A percentile compares a stretch with the other conserved stretches of the same genome.
Conservation (phyloP, 2,329 filamentous ascomycete genomes). For the Penicillium sp. region DNA sequence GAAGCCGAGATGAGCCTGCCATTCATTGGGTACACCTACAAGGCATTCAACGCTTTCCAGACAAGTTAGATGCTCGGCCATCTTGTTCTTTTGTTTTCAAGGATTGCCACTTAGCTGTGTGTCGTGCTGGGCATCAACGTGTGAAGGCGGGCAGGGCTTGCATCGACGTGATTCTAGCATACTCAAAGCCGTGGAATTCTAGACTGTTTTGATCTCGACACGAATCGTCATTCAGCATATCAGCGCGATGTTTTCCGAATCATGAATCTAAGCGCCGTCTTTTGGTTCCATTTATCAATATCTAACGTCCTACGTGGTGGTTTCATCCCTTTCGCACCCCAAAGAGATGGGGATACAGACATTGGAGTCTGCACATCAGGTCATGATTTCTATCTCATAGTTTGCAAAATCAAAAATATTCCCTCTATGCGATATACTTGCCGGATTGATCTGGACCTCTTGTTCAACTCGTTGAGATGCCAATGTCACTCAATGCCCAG, state of each 20-base stretch:
- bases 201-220: constrained; percentile 26
- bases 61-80: constrained; percentile 29
- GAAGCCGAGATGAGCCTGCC: constrained; percentile 93
- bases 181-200: constrained; percentile 20
- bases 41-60: constrained; percentile 78
- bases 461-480: neutral
- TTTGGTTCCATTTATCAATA: constrained; percentile 29
- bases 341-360: neutral
- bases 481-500: neutral
- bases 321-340: neutral
- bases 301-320: constrained; percentile 16
- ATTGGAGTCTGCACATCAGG: constrained; percentile 16
- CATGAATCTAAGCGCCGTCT: constrained; percentile 22
- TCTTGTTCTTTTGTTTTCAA: constrained; percentile 7
- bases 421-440: neutral
- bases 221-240: constrained; percentile 36
- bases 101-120: neutral
- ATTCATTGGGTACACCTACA: constrained; percentile 96
- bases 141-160: constrained; percentile 36
- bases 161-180: constrained; percentile 22
- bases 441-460: neutral
- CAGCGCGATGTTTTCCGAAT: constrained; percentile 30
- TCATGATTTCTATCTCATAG: constrained; percentile 17
- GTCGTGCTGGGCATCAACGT: neutral
- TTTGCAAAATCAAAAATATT: constrained; percentile 6